Conservation (phyloP, 441 rosid genomes). For the Erodium trifolium region DNA sequence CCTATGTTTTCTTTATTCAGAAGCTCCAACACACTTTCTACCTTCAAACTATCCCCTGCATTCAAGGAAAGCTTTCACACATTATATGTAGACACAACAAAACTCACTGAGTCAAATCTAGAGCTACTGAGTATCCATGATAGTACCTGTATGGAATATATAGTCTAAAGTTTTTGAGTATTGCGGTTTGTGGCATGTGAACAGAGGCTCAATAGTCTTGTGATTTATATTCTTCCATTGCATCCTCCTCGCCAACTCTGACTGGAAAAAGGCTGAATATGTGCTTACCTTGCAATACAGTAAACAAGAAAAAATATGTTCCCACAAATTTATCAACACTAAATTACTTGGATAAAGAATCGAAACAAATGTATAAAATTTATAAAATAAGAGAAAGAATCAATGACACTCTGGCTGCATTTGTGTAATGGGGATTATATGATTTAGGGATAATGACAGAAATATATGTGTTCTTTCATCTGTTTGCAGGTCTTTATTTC, state of each 20-base stretch:
- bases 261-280: slow-evolving; percentile 21
- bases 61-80: background rate
- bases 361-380: too few species aligned
- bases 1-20: slow-evolving; percentile 24
- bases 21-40: slow-evolving; percentile 31
- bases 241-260: slow-evolving; percentile 19
- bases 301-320: background rate
- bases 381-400: too few species aligned
- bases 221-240: slow-evolving; percentile 24
- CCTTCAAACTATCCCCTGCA: slow-evolving; percentile 26
- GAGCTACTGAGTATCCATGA: too few species aligned
- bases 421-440: too few species aligned
- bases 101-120: background rate
- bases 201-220: slow-evolving; percentile 25
- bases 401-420: too few species aligned
- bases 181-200: slow-evolving; percentile 21
- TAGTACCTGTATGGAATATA: slow-evolving; percentile 32
- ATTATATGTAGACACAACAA: background rate
- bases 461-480: too few species aligned
- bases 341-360: too few species aligned
- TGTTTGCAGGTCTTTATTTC: too few species aligned
- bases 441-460: too few species aligned
- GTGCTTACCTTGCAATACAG: slow-evolving; percentile 28
- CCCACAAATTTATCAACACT: too few species aligned
- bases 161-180: slow-evolving; percentile 31